Base-by-base conservation (phyloP, 169 alveolate species). In the Cryptosporidium andersoni region DNA sequence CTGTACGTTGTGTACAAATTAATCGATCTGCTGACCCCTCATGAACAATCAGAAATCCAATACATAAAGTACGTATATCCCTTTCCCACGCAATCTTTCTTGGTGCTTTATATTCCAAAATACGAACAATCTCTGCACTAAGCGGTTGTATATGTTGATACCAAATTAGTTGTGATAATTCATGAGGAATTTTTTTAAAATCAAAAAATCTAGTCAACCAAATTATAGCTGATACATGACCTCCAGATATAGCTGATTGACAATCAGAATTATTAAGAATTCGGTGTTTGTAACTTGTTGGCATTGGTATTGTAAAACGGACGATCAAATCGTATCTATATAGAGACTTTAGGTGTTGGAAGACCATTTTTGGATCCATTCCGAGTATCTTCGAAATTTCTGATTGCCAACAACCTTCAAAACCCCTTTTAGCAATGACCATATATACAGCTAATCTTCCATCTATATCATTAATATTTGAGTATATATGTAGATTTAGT, bases 21-120 rank as follows among this genome's bases (percentile, higher is more conserved):
- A 74, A 58, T 43, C 60, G 85, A 34, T 74, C 85, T 12, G 85
- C 45, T 4, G 85, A 74, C 37, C 60, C 60, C 45, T 74, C 85
- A 43, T 74, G 85, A 12, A 74, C 16, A 40, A 74, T 74, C 42
- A 74, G 3, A 60, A 74, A 74, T 8, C 85, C 85, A 37, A 68
- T 48, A 42, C 85, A 74, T 4, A 74, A 63, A 43, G 85, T 34
- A 16, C 85, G 40, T 14, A 74, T 74, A 74, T 74, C 85, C 25
- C 60, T 74, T 45, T 74, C 85, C 85, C 85, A 74, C 6, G 85
- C 85, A 8, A 74, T 74, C 51, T 74, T 74, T 42, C 85, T 68
- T 3, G 85, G 85, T 40, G 85, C 85, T 58, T 74, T 74, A 14
- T 58, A 14, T 74, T 74, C 68, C 45, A 74, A 45, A 56, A 74